Evolutionary conservation across 352 stramenopile genomes (phyloP), one percentile per base, ranked within the genome.

Genomic region (Phytopythium litorale): DNA sequence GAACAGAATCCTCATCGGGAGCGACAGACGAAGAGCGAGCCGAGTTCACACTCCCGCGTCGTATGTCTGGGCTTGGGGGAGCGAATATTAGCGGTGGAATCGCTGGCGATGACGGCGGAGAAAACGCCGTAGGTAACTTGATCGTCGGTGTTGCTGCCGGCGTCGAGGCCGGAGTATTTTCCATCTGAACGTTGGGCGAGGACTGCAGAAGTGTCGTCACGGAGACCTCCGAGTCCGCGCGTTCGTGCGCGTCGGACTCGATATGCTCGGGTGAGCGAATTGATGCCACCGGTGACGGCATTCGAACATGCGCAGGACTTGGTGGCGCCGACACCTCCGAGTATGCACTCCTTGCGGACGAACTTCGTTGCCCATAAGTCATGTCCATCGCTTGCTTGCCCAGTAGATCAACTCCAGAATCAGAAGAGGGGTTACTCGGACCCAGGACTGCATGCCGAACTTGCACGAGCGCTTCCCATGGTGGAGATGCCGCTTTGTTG

Each of bases 401-500:
- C 19, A 16, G 6, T 13, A 32, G 7, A 18, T 25, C 25, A 2
- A 21, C 3, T 13, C 12, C 23, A 7, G 13, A 18, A 37, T 7
- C 5, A 25, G 15, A 4, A 2, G 25, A n/a, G 40, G 56, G 63
- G 16, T 62, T 60, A 15, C 38, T 50, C 37, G 51, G 30, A 23
- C 71, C 71, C 7, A 78, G 52, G 57, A 59, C 76, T 19, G 85
- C 83, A 54, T 94, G 83, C 15, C 80, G 79, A 25, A 87, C 76
- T 66, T 94, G 85, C 30, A 91, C 85, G 5, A 94, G 56, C 9
- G 83, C 68, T 60, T 92, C 81, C 82, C 84, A 90, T 1, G 85
- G 83, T 7, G 83, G 85, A 48, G 76, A 81, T 15, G 79, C 83
- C 8, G 75, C 73, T 50, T 89, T 87, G 62, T 89, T 91, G 0